phyloP scores from a whole-genome alignment of 371 early-diverging fungal genomes.

The Mucor irregularis region DNA sequence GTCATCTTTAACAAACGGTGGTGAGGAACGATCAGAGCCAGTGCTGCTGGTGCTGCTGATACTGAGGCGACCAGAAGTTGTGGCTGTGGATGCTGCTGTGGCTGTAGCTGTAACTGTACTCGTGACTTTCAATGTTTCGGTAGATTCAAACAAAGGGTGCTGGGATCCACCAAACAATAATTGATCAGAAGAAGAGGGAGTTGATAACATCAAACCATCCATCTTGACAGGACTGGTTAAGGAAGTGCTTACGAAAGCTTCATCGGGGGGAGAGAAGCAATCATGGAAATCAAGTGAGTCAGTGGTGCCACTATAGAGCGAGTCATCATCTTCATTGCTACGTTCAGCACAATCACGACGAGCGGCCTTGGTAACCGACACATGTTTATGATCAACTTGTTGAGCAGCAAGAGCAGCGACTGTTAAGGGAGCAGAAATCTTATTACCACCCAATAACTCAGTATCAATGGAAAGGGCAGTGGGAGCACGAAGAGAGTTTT shows the following conservation, averaged over 20 bases:
- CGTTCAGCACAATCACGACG: conserved; percentile 2
- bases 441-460: not conserved
- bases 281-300: conserved; percentile 46
- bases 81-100: too few species aligned
- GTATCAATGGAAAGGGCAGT: conserved; percentile 20
- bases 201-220: conserved; percentile 16
- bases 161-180: conserved; percentile 4
- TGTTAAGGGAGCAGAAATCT: conserved; percentile 10
- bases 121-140: too few species aligned
- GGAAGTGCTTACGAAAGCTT: not conserved
- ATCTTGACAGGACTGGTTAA: not conserved
- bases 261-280: conserved; percentile 39
- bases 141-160: conserved; percentile 1
- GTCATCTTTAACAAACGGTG: conserved; percentile 6
- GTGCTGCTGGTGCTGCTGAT: conserved; percentile 18
- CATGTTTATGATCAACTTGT: not conserved
- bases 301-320: conserved; percentile 42
- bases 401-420: conserved; percentile 19
- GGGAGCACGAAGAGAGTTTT: conserved; percentile 34
- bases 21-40: conserved; percentile 4
- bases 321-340: conserved; percentile 25
- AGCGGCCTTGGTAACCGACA: not conserved
- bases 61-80: conserved; percentile 20
- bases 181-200: conserved; percentile 5
- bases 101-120: too few species aligned